phyloP scores from a whole-genome alignment of 2,329 filamentous ascomycete genomes.

The Tolypocladium inflatum region DNA sequence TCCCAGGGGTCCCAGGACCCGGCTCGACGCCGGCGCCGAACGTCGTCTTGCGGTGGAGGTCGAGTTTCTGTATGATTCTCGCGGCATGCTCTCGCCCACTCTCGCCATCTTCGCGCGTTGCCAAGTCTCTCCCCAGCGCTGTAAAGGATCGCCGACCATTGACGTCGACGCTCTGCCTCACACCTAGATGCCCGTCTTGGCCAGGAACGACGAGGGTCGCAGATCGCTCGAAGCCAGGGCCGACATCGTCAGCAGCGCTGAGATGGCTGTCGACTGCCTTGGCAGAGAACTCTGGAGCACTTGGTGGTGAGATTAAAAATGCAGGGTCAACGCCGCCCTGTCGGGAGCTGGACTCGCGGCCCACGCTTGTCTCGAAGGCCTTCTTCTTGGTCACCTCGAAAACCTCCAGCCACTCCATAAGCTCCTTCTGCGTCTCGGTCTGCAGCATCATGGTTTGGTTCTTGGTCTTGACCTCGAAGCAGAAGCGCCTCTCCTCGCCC shows the following conservation, averaged over 20 bases:
- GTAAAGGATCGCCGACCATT: conserved; percentile 48
- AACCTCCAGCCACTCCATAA: conserved; percentile 90
- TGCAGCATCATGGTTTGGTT: conserved; percentile 83
- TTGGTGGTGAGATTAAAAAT: conserved; percentile 84
- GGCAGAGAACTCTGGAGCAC: conserved; percentile 83
- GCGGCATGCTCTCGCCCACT: conserved; percentile 71
- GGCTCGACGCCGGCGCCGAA: conserved; percentile 37
- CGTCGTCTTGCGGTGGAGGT: conserved; percentile 73
- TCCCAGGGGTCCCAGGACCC: conserved; percentile 28
- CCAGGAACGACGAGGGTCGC: conserved; percentile 55
- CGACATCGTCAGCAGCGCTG: conserved; percentile 38
- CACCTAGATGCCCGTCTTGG: conserved; percentile 39
- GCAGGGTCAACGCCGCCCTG: conserved; percentile 57
- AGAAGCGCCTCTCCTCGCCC: conserved; percentile 88
- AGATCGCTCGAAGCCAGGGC: conserved; percentile 43
- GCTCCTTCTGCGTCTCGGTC: conserved; percentile 81
- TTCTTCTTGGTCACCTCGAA: conserved; percentile 93
- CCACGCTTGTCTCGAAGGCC: conserved; percentile 67
- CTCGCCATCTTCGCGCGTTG: conserved; percentile 58
- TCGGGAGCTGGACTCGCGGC: conserved; percentile 35
- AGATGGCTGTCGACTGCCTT: conserved; percentile 59
- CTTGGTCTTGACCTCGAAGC: conserved; percentile 98
- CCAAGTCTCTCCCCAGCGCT: conserved; percentile 34
- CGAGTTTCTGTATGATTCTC: conserved; percentile 86
- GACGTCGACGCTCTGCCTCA: conserved; percentile 67